Conservation (phyloP, 768 basidiomycete species). For the Pisolithus sp. region DNA sequence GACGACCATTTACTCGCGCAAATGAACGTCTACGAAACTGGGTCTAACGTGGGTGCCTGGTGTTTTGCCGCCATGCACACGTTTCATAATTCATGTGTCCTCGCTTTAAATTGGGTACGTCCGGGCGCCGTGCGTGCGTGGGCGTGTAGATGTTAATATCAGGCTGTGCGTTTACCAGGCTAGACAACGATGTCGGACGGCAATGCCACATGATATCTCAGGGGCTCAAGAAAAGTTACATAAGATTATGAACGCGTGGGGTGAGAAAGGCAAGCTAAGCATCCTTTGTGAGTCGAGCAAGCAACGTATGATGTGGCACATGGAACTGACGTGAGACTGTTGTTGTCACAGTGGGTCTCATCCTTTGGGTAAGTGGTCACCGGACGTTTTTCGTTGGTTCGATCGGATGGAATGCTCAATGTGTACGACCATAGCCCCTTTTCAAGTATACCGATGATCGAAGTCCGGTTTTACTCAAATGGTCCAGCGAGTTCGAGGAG, state of each 20-base stretch:
- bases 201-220: slow-evolving; percentile 15
- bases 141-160: not conserved
- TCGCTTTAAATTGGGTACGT: slow-evolving; percentile 61
- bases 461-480: slow-evolving; percentile 47
- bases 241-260: slow-evolving; percentile 34
- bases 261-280: slow-evolving; percentile 36
- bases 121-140: not conserved
- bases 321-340: slow-evolving; percentile 1
- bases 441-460: slow-evolving; percentile 59
- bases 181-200: slow-evolving; percentile 28
- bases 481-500: slow-evolving; percentile 60
- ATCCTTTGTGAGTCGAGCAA: slow-evolving; percentile 37
- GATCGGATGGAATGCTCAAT: slow-evolving; percentile 13
- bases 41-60: slow-evolving; percentile 75
- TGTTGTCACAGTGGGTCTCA: slow-evolving; percentile 48
- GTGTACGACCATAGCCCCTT: slow-evolving; percentile 42
- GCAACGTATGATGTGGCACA: slow-evolving; percentile 26
- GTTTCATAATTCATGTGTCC: slow-evolving; percentile 59
- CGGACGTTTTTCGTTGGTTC: slow-evolving; percentile 21
- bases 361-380: slow-evolving; percentile 50
- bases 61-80: slow-evolving; percentile 73
- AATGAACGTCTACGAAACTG: slow-evolving; percentile 72
- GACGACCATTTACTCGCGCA: slow-evolving; percentile 65
- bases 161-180: slow-evolving; percentile 12
- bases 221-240: slow-evolving; percentile 37